phyloP scores from a whole-genome alignment of 2,329 filamentous ascomycete species.

The Trichoderma sp. region DNA sequence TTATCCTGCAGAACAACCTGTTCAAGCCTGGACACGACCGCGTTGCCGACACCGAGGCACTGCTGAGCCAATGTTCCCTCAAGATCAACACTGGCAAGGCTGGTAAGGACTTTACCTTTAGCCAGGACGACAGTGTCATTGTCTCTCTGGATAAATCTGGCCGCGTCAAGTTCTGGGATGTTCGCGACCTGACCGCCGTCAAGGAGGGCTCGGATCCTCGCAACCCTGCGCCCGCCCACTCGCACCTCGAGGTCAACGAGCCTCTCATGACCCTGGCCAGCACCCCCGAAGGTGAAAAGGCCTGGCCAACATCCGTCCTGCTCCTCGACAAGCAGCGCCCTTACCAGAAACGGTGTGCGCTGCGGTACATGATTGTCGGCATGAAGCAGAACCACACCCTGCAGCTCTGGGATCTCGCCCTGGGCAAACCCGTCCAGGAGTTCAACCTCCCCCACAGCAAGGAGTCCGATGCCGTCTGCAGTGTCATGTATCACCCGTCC shows the following conservation, averaged over 20 bases:
- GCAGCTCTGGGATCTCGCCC: slow-evolving; percentile 95
- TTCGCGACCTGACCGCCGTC: slow-evolving; percentile 67
- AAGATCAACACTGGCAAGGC: slow-evolving; percentile 97
- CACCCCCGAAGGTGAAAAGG: slow-evolving; percentile 84
- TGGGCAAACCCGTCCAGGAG: slow-evolving; percentile 94
- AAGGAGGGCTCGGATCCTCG: slow-evolving; percentile 51
- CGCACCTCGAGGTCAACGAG: slow-evolving; percentile 73
- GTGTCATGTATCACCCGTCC: slow-evolving; percentile 86
- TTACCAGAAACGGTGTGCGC: slow-evolving; percentile 82
- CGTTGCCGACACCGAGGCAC: slow-evolving; percentile 80
- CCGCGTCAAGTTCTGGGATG: slow-evolving; percentile 97
- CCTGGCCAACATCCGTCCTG: slow-evolving; percentile 93
- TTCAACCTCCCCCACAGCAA: slow-evolving; percentile 94
- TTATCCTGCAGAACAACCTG: slow-evolving; percentile 60
- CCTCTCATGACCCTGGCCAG: slow-evolving; percentile 85
- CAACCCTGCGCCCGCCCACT: slow-evolving; percentile 52
- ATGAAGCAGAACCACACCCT: slow-evolving; percentile 99
- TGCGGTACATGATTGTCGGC: slow-evolving; percentile 93
- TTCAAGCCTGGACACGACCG: slow-evolving; percentile 64
- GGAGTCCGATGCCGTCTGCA: slow-evolving; percentile 97
- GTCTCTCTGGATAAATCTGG: slow-evolving; percentile 97
- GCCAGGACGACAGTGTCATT: slow-evolving; percentile 90
- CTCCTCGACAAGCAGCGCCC: slow-evolving; percentile 95
- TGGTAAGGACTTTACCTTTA: slow-evolving; percentile 97
- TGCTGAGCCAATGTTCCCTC: slow-evolving; percentile 80